Evolutionary conservation across 306 rosid species (phyloP), one percentile per base, ranked within the genome.

Genomic region (Luffa aegyptiaca): DNA sequence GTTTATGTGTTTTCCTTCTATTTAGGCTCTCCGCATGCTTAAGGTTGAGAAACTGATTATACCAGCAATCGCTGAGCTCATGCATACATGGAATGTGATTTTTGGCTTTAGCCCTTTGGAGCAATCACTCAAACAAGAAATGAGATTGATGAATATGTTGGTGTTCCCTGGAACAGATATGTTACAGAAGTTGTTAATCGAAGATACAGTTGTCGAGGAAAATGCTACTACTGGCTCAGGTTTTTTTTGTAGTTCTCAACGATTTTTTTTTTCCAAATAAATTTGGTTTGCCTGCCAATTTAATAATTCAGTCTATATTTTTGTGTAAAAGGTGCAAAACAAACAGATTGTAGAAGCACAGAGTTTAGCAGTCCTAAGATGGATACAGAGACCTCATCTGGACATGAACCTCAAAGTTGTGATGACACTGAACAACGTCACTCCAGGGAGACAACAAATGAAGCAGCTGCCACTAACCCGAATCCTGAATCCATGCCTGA

Each of bases 151-250:
- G 89, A 94, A 94, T 85, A 92, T 94, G 93, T 77, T 95, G 83
- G 96, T 91, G 77, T 95, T 95, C 92, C 99, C 97, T 66, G 99
- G 99, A 64, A 93, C 91, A 83, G 96, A 92, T 89, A 89, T 96
- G 99, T 87, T 93, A 81, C 94, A 93, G 87, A 96, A 96, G 91
- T 75, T 88, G 83, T 79, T 95, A 21, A 82, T 76, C 76, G 86
- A 81, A 65, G 88, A 85, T 86, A 90, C 79, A 70, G 84, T 79
- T 73, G 75, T 76, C 33, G 90, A 89, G 68, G 88, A 87, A 37
- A 85, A 87, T 72, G n/a, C 53, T 71, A 76, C 82, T 80, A 65
- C 81, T 46, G 57, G 77, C 48, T 33, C 84, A 82, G 88, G 92
- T 89, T 89, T 37, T 79, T 66, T 63, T 72, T 59, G 6, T 53